Evolutionary conservation across 345 rosid species (phyloP), one percentile per base, ranked within the genome.

Genomic region (Eucalyptus erythrocorys): DNA sequence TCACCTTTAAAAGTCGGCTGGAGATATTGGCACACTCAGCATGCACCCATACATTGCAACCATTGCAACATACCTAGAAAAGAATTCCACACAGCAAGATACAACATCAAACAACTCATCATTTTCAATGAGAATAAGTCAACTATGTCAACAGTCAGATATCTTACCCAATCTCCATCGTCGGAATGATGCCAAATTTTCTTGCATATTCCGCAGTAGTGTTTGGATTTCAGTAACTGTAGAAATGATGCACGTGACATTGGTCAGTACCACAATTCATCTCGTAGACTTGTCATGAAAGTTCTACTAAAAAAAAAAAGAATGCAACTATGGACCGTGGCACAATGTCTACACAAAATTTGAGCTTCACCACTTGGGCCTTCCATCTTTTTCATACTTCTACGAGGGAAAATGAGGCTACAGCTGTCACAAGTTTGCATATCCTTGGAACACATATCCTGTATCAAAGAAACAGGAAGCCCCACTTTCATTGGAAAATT

Each of bases 41-140:
- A 90, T 98, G 99, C 82, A 97, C 96, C 99, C 99, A 98, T 90
- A 96, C 92, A 89, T 97, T 94, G 93, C 99, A 98, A 88, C 98
- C 96, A 92, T 98, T 98, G 91, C 99, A 98, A 88, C 99, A 96
- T 48, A 97, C 98, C 99, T 98, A 90, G 92, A 32, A 61, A 88
- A 24, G 76, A 57, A 16, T 57, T 50, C 43, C 86, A 34, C 21
- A 49, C 80, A 89, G 92, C 87, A 85, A 88, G 90, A 85, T 88
- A 55, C n/a, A 86, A 45, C 71, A 92, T 89, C 64, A 34, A 53
- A 43, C 48, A 14, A 49, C 71, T 79, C 71, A 87, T 86, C 87
- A 30, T 47, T 82, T 48, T 13, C 53, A 82, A 88, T 27, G 50
- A 59, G 86, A 45, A 21, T 86, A 86, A 90, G 80, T 12, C 68